Conservation (phyloP, 2,329 filamentous ascomycete genomes). For the Corynespora cassiicola region DNA sequence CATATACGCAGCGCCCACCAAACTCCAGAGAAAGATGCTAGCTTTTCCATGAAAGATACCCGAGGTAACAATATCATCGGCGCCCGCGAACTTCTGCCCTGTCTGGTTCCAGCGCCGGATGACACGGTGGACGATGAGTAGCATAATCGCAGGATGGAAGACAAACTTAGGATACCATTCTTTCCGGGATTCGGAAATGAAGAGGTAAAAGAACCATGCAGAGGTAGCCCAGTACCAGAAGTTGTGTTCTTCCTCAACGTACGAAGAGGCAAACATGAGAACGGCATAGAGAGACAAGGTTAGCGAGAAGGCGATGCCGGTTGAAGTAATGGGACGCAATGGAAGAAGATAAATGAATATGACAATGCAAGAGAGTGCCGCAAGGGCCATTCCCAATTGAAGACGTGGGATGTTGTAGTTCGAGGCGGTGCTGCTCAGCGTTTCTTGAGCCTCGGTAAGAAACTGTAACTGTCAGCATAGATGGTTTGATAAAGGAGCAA, state of each 20-base stretch:
- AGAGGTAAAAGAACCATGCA: conserved; percentile 67
- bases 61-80: conserved; percentile 80
- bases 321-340: conserved; percentile 58
- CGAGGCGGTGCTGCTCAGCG: conserved; percentile 89
- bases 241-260: conserved; percentile 97
- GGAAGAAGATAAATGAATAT: conserved; percentile 39
- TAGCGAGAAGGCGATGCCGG: conserved; percentile 48
- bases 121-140: conserved; percentile 70
- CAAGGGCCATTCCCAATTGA: conserved; percentile 51
- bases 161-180: conserved; percentile 30
- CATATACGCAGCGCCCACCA: conserved; percentile 74
- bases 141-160: conserved; percentile 48
- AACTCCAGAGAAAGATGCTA: conserved; percentile 69
- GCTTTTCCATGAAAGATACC: conserved; percentile 59
- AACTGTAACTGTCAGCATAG: conserved; percentile 53
- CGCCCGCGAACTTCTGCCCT: conserved; percentile 93
- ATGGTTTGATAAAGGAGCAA: conserved; percentile 3
- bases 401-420: conserved; percentile 82
- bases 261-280: conserved; percentile 99
- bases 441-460: conserved; percentile 73
- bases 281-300: conserved; percentile 65
- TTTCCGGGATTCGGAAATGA: conserved; percentile 45
- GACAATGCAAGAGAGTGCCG: conserved; percentile 52
- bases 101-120: conserved; percentile 92
- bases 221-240: conserved; percentile 95